phyloP scores from a whole-genome alignment of 192 early-diverging fungal genomes.

The Linnemannia exigua region DNA sequence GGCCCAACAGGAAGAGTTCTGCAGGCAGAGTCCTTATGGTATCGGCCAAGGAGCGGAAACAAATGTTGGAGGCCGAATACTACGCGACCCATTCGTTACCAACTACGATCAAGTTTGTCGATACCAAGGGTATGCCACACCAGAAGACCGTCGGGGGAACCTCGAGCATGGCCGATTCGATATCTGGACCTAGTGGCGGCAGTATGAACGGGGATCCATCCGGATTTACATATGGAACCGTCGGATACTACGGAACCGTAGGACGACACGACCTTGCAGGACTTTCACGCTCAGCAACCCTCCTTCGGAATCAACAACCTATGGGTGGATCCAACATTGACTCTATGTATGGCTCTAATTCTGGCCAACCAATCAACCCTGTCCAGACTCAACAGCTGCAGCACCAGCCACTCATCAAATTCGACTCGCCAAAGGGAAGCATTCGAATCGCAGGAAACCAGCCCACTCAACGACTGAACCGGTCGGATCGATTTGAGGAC shows the following conservation, averaged over 20 bases:
- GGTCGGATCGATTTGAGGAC: neutral
- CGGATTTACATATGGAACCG: constrained; percentile 20
- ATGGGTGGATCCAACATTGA: constrained; percentile 3
- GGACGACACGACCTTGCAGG: constrained; percentile 5
- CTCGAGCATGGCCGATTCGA: neutral
- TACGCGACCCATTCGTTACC: constrained; percentile 40
- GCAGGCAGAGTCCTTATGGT: constrained; percentile 29
- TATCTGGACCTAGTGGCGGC: neutral
- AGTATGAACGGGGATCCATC: neutral
- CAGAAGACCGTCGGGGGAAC: constrained; percentile 20
- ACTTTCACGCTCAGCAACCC: constrained; percentile 4
- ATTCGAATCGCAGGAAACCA: constrained; percentile 22
- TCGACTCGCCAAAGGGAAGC: constrained; percentile 27
- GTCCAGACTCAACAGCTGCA: constrained; percentile 32
- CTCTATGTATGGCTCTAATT: constrained; percentile 35
- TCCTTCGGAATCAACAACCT: neutral
- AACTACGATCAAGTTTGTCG: constrained; percentile 40
- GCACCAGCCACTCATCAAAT: constrained; percentile 40
- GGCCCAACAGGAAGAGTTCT: constrained; percentile 17
- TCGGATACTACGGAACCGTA: constrained; percentile 38
- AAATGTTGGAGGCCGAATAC: constrained; percentile 55
- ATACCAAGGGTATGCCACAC: constrained; percentile 39
- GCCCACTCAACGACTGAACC: neutral
- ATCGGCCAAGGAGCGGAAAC: constrained; percentile 50
- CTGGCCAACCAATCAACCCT: neutral